Conservation (phyloP, 2,329 filamentous ascomycete species). For the Diaporthe ilicicola region DNA sequence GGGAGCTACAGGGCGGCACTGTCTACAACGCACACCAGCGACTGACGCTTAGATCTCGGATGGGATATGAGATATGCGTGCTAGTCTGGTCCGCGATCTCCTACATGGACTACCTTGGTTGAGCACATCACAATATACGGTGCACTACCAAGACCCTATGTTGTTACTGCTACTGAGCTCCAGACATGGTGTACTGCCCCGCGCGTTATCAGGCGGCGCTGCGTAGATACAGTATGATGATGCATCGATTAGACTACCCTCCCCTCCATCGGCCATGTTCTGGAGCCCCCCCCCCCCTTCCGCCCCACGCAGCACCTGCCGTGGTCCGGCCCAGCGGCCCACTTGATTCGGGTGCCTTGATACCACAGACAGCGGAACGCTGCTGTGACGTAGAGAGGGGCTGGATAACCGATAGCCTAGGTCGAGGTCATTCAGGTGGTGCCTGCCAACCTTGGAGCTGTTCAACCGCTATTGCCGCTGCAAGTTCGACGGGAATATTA, state of each 20-base stretch:
- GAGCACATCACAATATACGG: no score
- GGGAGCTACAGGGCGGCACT: no score
- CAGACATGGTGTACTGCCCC: background rate
- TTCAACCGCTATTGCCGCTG: background rate
- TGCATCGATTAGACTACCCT: background rate
- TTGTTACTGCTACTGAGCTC: no score
- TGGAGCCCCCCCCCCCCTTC: background rate
- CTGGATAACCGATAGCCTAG: background rate
- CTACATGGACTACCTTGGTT: no score
- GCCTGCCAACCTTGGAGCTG: conserved; percentile 10
- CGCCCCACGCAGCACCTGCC: background rate
- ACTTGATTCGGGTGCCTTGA: no score
- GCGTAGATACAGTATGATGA: background rate
- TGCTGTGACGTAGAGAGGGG: background rate
- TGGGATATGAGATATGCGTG: background rate
- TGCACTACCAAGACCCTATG: no score
- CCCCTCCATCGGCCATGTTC: background rate
- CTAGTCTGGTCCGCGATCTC: background rate
- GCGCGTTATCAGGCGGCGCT: background rate
- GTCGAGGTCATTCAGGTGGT: background rate
- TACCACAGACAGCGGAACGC: background rate
- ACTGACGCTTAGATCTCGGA: conserved; percentile 16
- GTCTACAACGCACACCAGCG: no score
- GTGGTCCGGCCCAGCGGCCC: no score
- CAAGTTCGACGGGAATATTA: background rate